A percentile compares a stretch with the other conserved stretches of the same genome.
Conservation (phyloP, 805 yeast genomes). For the Yamadazyma ubonensis region DNA sequence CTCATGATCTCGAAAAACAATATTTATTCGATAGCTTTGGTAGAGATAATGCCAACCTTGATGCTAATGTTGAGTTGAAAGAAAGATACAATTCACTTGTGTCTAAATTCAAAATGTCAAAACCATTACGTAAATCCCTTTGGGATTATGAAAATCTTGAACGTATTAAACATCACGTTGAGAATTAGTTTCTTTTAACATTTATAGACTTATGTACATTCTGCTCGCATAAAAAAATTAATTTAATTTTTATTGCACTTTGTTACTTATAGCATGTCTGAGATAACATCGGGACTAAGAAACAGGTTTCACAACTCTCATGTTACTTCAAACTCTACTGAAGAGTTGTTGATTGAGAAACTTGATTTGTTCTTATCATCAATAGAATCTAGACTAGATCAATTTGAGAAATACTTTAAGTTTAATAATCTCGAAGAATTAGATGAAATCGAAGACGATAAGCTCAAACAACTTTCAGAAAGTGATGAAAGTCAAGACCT, state of each 20-base stretch:
- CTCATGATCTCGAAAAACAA: conserved; percentile 20
- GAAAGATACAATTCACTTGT: conserved; percentile 18
- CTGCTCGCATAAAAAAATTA: conserved; percentile 1
- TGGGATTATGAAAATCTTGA: conserved; percentile 22
- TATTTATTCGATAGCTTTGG: conserved; percentile 19
- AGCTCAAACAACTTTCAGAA: neutral
- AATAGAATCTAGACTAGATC: conserved; percentile 39
- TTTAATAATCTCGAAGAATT: conserved; percentile 17
- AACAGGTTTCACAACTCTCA: conserved; percentile 10
- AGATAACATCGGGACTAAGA: conserved; percentile 14
- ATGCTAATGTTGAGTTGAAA: conserved; percentile 2
- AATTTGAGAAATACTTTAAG: conserved; percentile 41
- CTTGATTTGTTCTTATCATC: conserved; percentile 42
- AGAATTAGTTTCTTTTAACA: neutral
- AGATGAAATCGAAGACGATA: conserved; percentile 14
- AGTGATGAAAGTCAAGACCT: neutral
- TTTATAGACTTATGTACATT: conserved; percentile 1
- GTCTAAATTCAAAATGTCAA: conserved; percentile 17
- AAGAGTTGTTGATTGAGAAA: conserved; percentile 41
- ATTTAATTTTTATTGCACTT: conserved; percentile 11
- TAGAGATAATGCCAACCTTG: conserved; percentile 12
- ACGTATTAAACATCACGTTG: conserved; percentile 10
- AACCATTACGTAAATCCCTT: conserved; percentile 21
- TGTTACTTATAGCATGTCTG: conserved; percentile 14
- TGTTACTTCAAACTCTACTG: conserved; percentile 22